Evolutionary conservation across 805 yeast genomes (phyloP), one percentile per base, ranked within the genome.

Genomic region (Candida krabiensis): DNA sequence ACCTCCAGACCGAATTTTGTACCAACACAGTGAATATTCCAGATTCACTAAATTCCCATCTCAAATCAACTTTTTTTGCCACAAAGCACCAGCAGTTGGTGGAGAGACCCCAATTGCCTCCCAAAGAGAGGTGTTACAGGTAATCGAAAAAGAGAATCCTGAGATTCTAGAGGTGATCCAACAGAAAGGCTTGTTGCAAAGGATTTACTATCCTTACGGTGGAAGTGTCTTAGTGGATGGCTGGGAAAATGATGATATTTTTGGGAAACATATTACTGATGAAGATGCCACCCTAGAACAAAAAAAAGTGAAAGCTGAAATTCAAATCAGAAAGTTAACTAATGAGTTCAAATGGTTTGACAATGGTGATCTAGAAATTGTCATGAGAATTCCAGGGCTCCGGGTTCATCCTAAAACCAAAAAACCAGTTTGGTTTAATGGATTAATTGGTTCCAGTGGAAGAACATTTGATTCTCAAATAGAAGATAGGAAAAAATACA

Each of bases 81-180:
- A 35, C 17, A 47, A 47, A 16, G 46, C 40, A 16, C 43, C 41
- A n/a, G 55, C 51, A 4, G 43, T 35, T 25, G 64, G 63, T 9
- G 67, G 67, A 13, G 63, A 55, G 27, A 61, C 64, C 17, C 66
- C 67, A n/a, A 43, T 61, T 12, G 61, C 41, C 5, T 63, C 60
- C 38, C 61, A 61, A 7, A 60, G 54, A 7, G 66, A 61, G 27
- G 35, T 56, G 11, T 60, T 51, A 36, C 41, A 60, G 4, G 24
- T 26, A 11, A 24, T 59, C n/a, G 15, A 38, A 4, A 30, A 44
- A 15, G 40, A 40, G 16, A 35, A 38, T 9, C 64, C 64, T 0
- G 52, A 50, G 9, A 43, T 50, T 16, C 26, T 55, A 5, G 26
- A 47, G 17, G 47, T 49, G 15, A 30, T 63, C 13, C 44, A 50